Evolutionary conservation across 2,329 filamentous ascomycete genomes (phyloP).

Genomic region (Alternaria brassicae): DNA sequence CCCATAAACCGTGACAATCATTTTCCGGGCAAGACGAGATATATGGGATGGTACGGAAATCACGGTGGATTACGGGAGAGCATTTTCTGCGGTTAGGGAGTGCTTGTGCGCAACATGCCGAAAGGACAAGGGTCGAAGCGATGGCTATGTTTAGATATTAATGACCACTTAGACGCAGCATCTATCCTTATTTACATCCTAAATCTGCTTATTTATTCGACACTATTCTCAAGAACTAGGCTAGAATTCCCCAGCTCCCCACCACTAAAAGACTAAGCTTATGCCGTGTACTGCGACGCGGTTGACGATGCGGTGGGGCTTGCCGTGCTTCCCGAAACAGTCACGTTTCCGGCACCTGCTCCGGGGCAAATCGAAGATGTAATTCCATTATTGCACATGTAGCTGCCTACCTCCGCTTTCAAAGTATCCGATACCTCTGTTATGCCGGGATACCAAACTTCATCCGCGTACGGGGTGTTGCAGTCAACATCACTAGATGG

Average conservation of each 20-base stretch:
- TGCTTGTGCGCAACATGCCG: not conserved
- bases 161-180: not conserved
- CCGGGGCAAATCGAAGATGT: conserved; percentile 6
- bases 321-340: not conserved
- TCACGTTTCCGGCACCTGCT: not conserved
- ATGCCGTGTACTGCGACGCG: not conserved
- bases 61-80: not conserved
- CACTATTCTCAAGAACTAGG: not conserved
- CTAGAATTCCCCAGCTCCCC: not conserved
- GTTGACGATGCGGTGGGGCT: not conserved
- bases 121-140: not conserved
- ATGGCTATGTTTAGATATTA: not conserved
- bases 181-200: not conserved
- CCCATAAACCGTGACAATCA: no score
- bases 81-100: not conserved
- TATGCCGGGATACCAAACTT: conserved; percentile 13
- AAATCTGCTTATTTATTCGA: not conserved
- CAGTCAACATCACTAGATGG: conserved; percentile 9
- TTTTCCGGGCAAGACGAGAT: not conserved
- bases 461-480: not conserved
- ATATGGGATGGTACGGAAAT: not conserved
- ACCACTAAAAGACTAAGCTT: not conserved
- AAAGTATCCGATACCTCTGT: conserved; percentile 6
- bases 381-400: conserved; percentile 17
- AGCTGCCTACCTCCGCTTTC: conserved; percentile 16